These are phyloP conservation scores for Mortierella sp. DNA, from an alignment of 371 early-diverging fungal genomes.

Conservation along the genomic window DNA sequence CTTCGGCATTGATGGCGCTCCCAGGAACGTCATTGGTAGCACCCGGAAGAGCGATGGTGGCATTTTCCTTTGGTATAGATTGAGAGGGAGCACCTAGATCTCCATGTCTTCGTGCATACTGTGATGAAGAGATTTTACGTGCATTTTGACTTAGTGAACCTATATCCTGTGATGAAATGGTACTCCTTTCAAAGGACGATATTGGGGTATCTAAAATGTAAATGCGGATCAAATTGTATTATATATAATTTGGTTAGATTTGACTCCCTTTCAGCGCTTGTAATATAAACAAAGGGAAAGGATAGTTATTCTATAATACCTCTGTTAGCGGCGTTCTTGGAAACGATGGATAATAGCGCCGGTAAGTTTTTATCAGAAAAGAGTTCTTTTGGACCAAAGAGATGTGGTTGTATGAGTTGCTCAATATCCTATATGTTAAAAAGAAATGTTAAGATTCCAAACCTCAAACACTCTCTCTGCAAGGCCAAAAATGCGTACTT, in stretches of 20 bases:
- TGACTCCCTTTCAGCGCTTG: not conserved
- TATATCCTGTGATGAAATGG: conserved; percentile 2
- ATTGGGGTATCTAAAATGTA: conserved; percentile 6
- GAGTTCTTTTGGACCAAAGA: conserved; percentile 30
- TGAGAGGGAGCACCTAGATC: not conserved
- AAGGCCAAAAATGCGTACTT: not conserved
- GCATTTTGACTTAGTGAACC: not conserved
- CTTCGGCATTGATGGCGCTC: not conserved
- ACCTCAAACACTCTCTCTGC: too few relatives aligned
- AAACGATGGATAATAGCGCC: conserved; percentile 27
- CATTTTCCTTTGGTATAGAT: conserved; percentile 4
- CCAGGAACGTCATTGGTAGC: not conserved
- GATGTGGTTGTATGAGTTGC: conserved; percentile 16
- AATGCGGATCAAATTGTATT: conserved; percentile 2
- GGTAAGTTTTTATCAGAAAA: conserved; percentile 33
- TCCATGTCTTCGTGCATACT: not conserved
- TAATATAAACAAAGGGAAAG: not conserved
- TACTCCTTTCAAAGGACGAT: not conserved
- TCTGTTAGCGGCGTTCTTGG: conserved; percentile 30
- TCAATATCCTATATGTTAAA: conserved; percentile 23
- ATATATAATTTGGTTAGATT: not conserved
- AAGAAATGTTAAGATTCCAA: not conserved
- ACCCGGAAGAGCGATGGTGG: not conserved
- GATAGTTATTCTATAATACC: conserved; percentile 10
- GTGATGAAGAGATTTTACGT: conserved; percentile 1